Conservation (phyloP, 2,329 filamentous ascomycete species). For the Trichothecium roseum region DNA sequence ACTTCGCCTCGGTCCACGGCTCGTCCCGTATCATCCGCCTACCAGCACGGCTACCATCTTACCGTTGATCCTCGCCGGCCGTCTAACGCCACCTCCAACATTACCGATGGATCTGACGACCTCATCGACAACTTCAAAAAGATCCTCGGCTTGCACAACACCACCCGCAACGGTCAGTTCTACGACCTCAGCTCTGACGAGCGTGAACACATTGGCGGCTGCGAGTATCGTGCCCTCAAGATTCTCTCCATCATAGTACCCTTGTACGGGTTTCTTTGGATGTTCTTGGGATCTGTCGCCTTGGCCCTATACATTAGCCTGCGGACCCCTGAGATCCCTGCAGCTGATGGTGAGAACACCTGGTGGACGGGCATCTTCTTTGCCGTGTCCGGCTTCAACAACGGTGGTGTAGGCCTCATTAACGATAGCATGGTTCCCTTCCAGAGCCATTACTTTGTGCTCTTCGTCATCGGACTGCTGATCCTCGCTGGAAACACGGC, state of each 20-base stretch:
- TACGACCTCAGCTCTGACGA: constrained; percentile 41
- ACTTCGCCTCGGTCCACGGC: neutral
- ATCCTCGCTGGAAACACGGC: constrained; percentile 57
- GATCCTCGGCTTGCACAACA: constrained; percentile 24
- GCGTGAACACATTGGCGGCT: constrained; percentile 47
- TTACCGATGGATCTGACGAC: constrained; percentile 14
- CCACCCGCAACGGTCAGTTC: constrained; percentile 44
- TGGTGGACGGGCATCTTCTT: constrained; percentile 64
- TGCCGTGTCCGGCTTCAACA: constrained; percentile 59
- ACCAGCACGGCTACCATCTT: constrained; percentile 8
- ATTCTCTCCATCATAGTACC: constrained; percentile 50
- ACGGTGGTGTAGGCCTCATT: constrained; percentile 58
- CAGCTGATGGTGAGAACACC: constrained; percentile 47
- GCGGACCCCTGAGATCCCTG: constrained; percentile 36
- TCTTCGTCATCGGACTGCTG: constrained; percentile 43
- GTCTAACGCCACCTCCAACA: constrained; percentile 11
- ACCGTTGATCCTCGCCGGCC: constrained; percentile 5
- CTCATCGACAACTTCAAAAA: constrained; percentile 18
- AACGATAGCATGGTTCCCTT: constrained; percentile 58
- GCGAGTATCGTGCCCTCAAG: constrained; percentile 52
- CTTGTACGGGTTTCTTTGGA: constrained; percentile 48
- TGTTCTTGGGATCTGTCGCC: constrained; percentile 46
- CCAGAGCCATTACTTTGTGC: constrained; percentile 38
- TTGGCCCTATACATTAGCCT: constrained; percentile 47
- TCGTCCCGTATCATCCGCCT: constrained; percentile 9